Evolutionary conservation across 371 early-diverging fungal genomes (phyloP), one percentile per base, ranked within the genome.

Genomic region (Batkoa obscura): DNA sequence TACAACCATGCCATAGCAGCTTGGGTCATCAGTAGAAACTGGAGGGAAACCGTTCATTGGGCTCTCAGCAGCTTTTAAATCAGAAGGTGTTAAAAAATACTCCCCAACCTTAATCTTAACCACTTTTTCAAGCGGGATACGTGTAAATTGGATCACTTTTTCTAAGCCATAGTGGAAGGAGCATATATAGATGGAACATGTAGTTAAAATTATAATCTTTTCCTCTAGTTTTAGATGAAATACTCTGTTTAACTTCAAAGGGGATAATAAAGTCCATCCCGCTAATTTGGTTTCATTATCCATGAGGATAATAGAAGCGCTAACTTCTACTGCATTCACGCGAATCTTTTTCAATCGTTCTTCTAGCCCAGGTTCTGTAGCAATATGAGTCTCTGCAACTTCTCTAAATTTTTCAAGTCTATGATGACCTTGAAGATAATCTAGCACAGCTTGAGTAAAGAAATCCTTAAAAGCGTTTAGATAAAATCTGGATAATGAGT

Each of bases 91-190:
- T 39, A 64, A 38, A 31, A 63, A 57, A 56, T 55, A 66, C 12
- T 60, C 59, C 31, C 75, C 86, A 55, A 76, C 67, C 59, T 79
- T 80, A 43, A 86, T 68, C 0, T 66, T 64, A 0, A 59, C 57
- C 47, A 86, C 69, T 35, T 69, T 73, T 12, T 74, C 69, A 2
- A 86, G 63, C 5, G 63, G 75, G 33, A 86, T 66, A 42, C 82
- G 59, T 53, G 72, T 69, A 55, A 81, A 81, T 62, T 81, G 76
- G 0, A 81, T 65, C 0, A 83, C 81, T 60, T 83, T 83, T 58
- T 81, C 83, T 55, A 80, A 62, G 46, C 71, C 72, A 56, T 81
- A 80, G 62, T 83, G 76, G 57, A 79, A 83, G 32, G 78, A 74
- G 63, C 86, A 86, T 32, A 86, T 64, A 59, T 83, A 83, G 0